Conservation (phyloP, 2,329 filamentous ascomycete species). For the Aspergillus pseudoterreus region DNA sequence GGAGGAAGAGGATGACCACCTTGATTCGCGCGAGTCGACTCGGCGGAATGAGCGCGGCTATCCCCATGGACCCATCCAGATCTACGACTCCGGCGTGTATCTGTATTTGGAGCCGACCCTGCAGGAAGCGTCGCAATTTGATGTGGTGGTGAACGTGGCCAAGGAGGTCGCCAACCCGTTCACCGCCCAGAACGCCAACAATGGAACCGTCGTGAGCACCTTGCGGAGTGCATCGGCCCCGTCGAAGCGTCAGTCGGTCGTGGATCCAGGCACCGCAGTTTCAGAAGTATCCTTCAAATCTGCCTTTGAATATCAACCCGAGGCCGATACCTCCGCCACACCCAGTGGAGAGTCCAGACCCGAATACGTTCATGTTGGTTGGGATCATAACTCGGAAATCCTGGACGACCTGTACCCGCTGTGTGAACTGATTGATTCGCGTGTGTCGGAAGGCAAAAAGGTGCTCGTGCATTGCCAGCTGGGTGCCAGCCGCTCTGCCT, state of each 20-base stretch:
- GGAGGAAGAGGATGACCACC: conserved; percentile 49
- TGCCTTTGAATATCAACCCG: conserved; percentile 39
- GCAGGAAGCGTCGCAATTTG: conserved; percentile 57
- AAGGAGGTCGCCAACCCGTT: conserved; percentile 64
- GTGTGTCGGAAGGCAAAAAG: conserved; percentile 55
- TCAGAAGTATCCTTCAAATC: conserved; percentile 50
- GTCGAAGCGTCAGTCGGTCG: conserved; percentile 31
- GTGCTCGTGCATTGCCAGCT: conserved; percentile 64
- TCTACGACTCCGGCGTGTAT: conserved; percentile 60
- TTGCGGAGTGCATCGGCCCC: conserved; percentile 46
- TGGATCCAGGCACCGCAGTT: conserved; percentile 42
- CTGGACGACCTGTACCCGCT: conserved; percentile 58
- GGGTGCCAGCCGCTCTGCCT: conserved; percentile 63
- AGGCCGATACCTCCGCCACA: conserved; percentile 26
- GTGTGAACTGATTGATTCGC: conserved; percentile 60
- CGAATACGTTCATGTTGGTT: conserved; percentile 63
- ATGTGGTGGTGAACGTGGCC: conserved; percentile 63
- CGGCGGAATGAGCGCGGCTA: conserved; percentile 62
- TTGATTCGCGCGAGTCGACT: conserved; percentile 52
- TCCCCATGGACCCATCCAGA: conserved; percentile 61
- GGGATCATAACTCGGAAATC: conserved; percentile 67
- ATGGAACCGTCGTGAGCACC: conserved; percentile 40
- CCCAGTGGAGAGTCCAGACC: conserved; percentile 42
- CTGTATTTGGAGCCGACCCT: conserved; percentile 61
- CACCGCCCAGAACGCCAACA: conserved; percentile 25